Base-by-base conservation (phyloP, 2,329 filamentous ascomycete species). In the Simplicillium aogashimaense region DNA sequence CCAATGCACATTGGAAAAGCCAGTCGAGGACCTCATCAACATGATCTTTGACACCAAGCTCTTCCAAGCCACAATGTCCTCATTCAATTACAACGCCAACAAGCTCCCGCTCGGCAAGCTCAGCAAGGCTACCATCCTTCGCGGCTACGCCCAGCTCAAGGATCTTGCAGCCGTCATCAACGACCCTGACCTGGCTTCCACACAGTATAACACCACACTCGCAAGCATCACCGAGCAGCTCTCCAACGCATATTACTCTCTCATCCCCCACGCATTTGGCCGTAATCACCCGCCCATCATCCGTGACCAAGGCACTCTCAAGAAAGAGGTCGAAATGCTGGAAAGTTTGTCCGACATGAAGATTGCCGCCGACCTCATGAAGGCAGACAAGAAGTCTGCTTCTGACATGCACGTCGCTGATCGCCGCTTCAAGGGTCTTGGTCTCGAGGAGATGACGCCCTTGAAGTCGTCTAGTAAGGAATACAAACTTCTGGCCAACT, bases 341-440 rank as follows among this genome's bases (percentile, higher is more conserved):
- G 86, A 94, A 52, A 84, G 79, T 45, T 65, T 94, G 55, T 81
- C 79, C 2, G 86, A 92, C 52, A 90, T 94, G 84, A 88, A 89
- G 60, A 81, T 86, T 44, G 81, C 86, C 2, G 76, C 78, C 16
- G 73, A 81, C 18, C 83, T 94, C 53, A 81, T 94, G 73, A 88
- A 86, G 59, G 64, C 69, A 4, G 73, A 77, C 30, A 60, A 56
- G 35, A 65, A 67, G 45, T 40, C 18, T 9, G 17, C 36, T 7
- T 61, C 63, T 31, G 62, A 73, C 11, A 52, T 86, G 13, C 76
- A 89, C 50, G 65, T 69, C 12, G 69, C 90, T 7, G 87, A 94
- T 55, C 71, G 70, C 35, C 84, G 86, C 48, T 94, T 81, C 66
- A 63, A 75, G 42, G 75, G 78, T 18, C 70, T 95, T 1, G 74